A percentile compares a stretch with the other conserved stretches of the same genome.
These are phyloP conservation scores for Pyrenopolyporus hunteri DNA, from an alignment of 495 filamentous ascomycete species.

Conservation along the genomic window DNA sequence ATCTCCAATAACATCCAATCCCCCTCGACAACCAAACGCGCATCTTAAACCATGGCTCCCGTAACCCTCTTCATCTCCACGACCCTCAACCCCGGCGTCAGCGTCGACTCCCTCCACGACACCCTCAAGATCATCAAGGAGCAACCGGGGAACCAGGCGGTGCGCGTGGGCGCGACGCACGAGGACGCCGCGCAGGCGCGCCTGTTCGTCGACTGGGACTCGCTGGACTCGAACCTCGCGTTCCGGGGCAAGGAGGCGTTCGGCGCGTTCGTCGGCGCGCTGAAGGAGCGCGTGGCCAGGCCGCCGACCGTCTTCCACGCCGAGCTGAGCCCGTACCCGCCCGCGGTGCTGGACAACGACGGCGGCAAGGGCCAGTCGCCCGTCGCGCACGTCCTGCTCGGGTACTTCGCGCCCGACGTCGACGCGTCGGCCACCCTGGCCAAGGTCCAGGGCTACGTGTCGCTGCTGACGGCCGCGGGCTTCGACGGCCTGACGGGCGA, in stretches of 20 bases:
- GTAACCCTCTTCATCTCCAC: constrained; percentile 20
- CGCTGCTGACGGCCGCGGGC: not conserved
- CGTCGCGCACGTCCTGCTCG: constrained; percentile 16
- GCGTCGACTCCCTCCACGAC: not conserved
- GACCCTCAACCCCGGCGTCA: constrained; percentile 2
- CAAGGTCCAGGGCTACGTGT: not conserved
- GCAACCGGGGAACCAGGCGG: constrained; percentile 4
- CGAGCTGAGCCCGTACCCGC: constrained; percentile 18
- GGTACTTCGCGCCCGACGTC: constrained; percentile 16
- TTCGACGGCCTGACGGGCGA: constrained; percentile 16
- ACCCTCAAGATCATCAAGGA: not conserved
- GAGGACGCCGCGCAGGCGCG: constrained; percentile 11
- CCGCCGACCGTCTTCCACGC: constrained; percentile 9
- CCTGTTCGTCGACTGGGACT: constrained; percentile 30
- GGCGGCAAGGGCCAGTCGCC: constrained; percentile 6
- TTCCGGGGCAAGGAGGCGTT: constrained; percentile 3
- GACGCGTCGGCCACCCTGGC: constrained; percentile 4
- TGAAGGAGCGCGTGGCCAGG: not conserved
- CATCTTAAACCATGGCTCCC: constrained; percentile 22
- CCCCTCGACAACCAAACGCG: not conserved
- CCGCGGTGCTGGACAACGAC: constrained; percentile 16
- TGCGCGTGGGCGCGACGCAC: constrained; percentile 9
- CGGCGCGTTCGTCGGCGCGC: not conserved
- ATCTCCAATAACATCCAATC: not conserved
- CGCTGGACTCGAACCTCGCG: constrained; percentile 5